Conservation (phyloP, 1,284 basidiomycete genomes). For the Heterobasidion annosum region DNA sequence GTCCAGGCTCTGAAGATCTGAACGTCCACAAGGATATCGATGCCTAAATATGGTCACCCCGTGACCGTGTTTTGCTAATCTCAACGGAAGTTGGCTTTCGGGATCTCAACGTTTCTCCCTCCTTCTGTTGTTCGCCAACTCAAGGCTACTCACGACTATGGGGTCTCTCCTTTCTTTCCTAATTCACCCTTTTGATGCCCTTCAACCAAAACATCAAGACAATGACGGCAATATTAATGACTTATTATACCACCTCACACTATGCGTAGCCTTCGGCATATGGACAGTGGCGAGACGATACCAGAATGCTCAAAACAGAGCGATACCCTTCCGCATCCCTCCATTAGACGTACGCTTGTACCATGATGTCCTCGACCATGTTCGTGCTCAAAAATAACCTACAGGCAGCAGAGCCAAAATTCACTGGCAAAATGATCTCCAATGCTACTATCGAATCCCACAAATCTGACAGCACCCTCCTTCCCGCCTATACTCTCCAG, state of each 20-base stretch:
- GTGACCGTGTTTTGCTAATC: not conserved
- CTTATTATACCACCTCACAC: constrained; percentile 32
- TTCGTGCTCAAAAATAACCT: constrained; percentile 7
- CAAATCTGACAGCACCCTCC: constrained; percentile 42
- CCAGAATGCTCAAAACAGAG: constrained; percentile 60
- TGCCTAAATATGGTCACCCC: too few species aligned
- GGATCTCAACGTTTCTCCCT: not conserved
- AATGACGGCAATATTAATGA: constrained; percentile 23
- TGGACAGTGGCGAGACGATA: constrained; percentile 69
- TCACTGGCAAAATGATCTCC: constrained; percentile 31
- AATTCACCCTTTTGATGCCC: constrained; percentile 12
- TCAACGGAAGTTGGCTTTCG: not conserved
- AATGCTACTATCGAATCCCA: constrained; percentile 59
- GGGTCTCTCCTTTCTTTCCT: constrained; percentile 11
- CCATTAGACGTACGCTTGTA: constrained; percentile 45
- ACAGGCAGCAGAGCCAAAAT: constrained; percentile 10
- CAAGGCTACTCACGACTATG: constrained; percentile 4
- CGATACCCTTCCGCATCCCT: constrained; percentile 52
- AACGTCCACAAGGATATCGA: too few species aligned
- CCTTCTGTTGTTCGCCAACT: not conserved
- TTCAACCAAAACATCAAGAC: constrained; percentile 9
- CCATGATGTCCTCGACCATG: not conserved
- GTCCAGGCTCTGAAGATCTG: too few species aligned
- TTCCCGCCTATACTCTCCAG: constrained; percentile 35
- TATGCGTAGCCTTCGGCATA: constrained; percentile 66